A percentile compares a stretch with the other conserved stretches of the same genome.
These are phyloP conservation scores for Malus sylvestris DNA, from an alignment of 306 rosid genomes.

Conservation along the genomic window DNA sequence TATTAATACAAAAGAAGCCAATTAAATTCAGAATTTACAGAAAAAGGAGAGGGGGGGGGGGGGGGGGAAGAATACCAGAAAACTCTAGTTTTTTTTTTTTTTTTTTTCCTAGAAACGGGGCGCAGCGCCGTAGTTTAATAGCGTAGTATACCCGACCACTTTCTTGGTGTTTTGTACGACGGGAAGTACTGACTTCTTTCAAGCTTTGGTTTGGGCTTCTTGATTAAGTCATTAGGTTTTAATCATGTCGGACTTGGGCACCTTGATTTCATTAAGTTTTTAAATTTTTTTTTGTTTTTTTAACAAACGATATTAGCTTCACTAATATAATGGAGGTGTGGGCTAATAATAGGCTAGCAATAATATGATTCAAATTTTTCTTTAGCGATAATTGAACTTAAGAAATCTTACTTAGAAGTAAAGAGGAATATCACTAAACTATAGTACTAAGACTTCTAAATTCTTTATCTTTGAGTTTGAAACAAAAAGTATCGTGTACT, in stretches of 20 bases:
- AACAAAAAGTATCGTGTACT: too few species aligned
- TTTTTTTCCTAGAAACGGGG: background rate
- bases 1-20: background rate
- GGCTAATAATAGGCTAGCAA: too few species aligned
- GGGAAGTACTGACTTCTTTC: background rate
- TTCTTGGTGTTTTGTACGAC: background rate
- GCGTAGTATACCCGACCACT: background rate
- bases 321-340: too few species aligned
- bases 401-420: too few species aligned
- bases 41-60: background rate
- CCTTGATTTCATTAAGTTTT: background rate
- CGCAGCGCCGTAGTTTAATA: background rate
- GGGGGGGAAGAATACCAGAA: background rate
- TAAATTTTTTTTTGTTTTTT: background rate
- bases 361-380: too few species aligned
- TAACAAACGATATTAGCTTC: too few species aligned
- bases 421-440: too few species aligned
- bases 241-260: background rate
- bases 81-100: background rate
- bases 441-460: too few species aligned
- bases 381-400: fast-evolving
- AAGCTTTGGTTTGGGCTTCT: background rate
- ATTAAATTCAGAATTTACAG: background rate
- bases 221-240: background rate
- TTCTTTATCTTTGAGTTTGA: too few species aligned